Evolutionary conservation across 257 asterid genomes (phyloP), one percentile per base, ranked within the genome.

Genomic region (Fraxinus pennsylvanica): DNA sequence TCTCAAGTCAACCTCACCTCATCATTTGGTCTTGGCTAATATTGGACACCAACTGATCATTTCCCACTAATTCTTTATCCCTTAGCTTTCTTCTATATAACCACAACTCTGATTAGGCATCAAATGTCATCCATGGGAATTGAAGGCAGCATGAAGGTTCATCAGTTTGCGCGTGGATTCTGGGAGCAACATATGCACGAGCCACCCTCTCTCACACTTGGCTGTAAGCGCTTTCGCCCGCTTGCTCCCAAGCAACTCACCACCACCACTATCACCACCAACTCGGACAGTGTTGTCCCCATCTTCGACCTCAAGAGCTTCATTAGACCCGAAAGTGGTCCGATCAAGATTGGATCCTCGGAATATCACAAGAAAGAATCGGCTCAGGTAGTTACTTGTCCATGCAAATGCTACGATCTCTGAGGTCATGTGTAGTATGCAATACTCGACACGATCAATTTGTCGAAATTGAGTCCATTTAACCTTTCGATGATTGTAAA

Each of bases 181-280:
- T 91, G 94, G 91, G 97, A 94, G 5, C 69, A 63, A 25, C 69
- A 63, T 27, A 27, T 63, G 79, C 96, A 90, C 30, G 91, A 89
- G 32, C 73, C 88, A 1, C 88, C 94, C 27, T 88, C 96, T 79
- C 96, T 94, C 80, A 68, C 92, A 68, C 95, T 90, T 79, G 97
- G 90, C 73, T 94, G 97, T 88, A 94, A 94, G 77, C 97, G 97
- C 67, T 84, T 92, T 17, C 94, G 94, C 78, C 96, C 96, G 3
- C 94, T 92, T 50, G 93, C 93, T 13, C 95, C 98, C 14, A 94
- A 86, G 78, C 83, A 85, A 0, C 3, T 79, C 47, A 2, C 14
- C 14, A 22, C 9, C 25, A 0, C 2, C 66, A 5, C 27, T 10
- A 21, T 2, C 61, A 50, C 61, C 61, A 15, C 61, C 61, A 13